These are phyloP conservation scores for Irpex lacteus DNA, from an alignment of 1,284 basidiomycete species.

Conservation along the genomic window DNA sequence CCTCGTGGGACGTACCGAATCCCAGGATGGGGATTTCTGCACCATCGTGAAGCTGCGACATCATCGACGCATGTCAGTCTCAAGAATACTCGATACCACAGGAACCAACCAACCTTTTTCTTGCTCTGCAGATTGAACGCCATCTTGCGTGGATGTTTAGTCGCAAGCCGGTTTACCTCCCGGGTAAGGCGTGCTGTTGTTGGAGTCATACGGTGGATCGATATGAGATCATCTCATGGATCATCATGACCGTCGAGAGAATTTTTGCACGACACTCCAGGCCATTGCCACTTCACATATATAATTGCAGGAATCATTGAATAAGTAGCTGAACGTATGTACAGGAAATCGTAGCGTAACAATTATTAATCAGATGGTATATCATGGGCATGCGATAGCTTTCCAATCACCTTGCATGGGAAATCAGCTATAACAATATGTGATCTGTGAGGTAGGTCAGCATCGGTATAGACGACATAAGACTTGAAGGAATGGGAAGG, in stretches of 20 bases:
- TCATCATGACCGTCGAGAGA: too few relatives aligned
- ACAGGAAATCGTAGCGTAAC: too few relatives aligned
- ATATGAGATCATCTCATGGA: neutral
- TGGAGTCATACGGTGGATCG: neutral
- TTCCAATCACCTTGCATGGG: too few relatives aligned
- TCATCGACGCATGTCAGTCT: neutral
- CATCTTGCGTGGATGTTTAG: neutral
- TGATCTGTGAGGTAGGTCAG: neutral
- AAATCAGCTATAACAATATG: too few relatives aligned
- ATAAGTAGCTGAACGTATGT: too few relatives aligned
- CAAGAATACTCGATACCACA: neutral
- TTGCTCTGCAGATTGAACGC: constrained; percentile 15
- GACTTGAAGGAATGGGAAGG: constrained; percentile 7
- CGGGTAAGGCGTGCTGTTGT: neutral
- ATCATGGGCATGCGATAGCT: too few relatives aligned
- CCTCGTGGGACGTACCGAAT: constrained; percentile 41
- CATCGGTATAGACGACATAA: neutral
- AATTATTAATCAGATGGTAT: too few relatives aligned
- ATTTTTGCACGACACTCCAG: too few relatives aligned
- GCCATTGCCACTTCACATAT: too few relatives aligned
- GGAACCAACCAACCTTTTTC: constrained; percentile 10
- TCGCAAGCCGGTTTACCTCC: too few relatives aligned
- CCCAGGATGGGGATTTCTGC: constrained; percentile 62
- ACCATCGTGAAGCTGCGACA: constrained; percentile 54
- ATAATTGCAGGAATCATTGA: too few relatives aligned